These are phyloP conservation scores for Neocatenulostroma microsporum DNA, from an alignment of 2,329 filamentous ascomycete species.

Conservation along the genomic window DNA sequence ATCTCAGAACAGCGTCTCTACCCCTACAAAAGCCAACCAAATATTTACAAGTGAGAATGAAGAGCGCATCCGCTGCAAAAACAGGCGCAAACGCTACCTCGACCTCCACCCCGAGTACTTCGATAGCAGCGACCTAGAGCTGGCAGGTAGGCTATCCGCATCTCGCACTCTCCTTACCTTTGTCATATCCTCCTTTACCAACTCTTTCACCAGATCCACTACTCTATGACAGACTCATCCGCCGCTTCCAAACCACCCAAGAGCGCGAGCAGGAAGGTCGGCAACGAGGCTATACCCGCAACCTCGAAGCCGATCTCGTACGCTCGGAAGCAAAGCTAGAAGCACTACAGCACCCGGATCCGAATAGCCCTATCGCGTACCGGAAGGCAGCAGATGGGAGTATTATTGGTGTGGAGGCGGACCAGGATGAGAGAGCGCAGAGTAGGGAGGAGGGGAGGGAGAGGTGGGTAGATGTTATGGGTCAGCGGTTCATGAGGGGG, in stretches of 20 bases:
- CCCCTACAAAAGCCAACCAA: not conserved
- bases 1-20: not conserved
- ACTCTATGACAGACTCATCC: conserved; percentile 72
- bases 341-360: conserved; percentile 49
- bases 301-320: conserved; percentile 68
- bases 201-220: conserved; percentile 55
- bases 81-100: conserved; percentile 70
- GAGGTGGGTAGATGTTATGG: conserved; percentile 66
- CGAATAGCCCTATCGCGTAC: conserved; percentile 44
- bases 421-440: conserved; percentile 44
- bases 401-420: conserved; percentile 51
- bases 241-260: conserved; percentile 63
- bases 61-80: conserved; percentile 44
- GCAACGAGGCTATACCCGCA: conserved; percentile 67
- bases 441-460: conserved; percentile 59
- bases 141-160: conserved; percentile 43
- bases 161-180: too few relatives aligned
- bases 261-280: conserved; percentile 69
- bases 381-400: conserved; percentile 46
- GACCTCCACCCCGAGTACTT: conserved; percentile 68
- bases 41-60: not conserved
- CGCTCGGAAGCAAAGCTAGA: conserved; percentile 69
- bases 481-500: conserved; percentile 65
- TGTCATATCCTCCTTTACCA: conserved; percentile 5
- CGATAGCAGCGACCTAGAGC: conserved; percentile 49